phyloP scores from a whole-genome alignment of 106 monocot species.

The Platanthera zijinensis region DNA sequence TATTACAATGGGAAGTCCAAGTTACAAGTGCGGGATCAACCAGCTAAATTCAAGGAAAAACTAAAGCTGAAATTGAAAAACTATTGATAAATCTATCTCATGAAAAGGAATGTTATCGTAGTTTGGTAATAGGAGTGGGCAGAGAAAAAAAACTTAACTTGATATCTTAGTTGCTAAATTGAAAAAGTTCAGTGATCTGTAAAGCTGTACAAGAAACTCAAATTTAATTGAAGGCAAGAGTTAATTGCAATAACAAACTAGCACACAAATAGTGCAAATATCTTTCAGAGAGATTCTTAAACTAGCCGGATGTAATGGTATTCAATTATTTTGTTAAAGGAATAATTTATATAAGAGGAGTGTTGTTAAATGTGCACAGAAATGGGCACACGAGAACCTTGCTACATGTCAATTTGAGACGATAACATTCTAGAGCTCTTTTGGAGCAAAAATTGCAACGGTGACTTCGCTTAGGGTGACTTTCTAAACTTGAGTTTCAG shows the following conservation, averaged over 20 bases:
- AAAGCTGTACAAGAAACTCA: not conserved
- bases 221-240: not conserved
- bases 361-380: not conserved
- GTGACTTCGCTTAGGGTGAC: too few relatives aligned
- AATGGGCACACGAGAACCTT: not conserved
- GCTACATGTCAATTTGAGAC: not conserved
- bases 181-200: not conserved
- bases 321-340: not conserved
- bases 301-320: not conserved
- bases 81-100: not conserved
- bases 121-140: too few relatives aligned
- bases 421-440: not conserved
- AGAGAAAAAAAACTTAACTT: too few relatives aligned
- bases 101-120: not conserved
- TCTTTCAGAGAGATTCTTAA: not conserved
- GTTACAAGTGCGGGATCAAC: conserved; percentile 3
- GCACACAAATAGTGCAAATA: not conserved
- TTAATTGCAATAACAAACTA: not conserved
- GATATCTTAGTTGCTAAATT: not conserved
- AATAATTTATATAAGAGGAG: not conserved
- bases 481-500: too few relatives aligned
- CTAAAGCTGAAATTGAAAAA: not conserved
- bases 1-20: too few relatives aligned
- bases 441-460: not conserved
- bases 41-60: conserved; percentile 8